Evolutionary conservation across 495 filamentous ascomycete species (phyloP), one percentile per base, ranked within the genome.

Genomic region (Penicillium canescens): DNA sequence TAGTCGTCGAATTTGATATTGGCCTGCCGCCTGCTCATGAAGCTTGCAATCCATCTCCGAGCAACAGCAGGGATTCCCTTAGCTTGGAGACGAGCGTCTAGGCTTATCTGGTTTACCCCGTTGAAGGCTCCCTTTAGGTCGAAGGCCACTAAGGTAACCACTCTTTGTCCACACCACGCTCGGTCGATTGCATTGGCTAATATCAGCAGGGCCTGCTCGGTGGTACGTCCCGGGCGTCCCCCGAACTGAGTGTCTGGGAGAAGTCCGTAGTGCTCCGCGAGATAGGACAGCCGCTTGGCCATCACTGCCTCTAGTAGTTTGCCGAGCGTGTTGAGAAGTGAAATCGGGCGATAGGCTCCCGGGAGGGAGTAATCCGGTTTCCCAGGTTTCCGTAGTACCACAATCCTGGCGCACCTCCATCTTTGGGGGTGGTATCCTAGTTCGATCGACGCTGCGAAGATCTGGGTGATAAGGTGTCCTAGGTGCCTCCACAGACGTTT

Each of bases 71-170:
- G 63, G 28, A 70, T 67, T 5, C 64, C 36, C 46, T 50, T 64
- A 0, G 52, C 51, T 18, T 42, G 50, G 4, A 67, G 47, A 6
- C 37, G 42, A 38, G 31, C 12, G 33, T 66, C 56, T 1, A 70
- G 64, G 50, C 52, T 67, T 1, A 20, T 37, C 34, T 55, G 24
- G 23, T 63, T 67, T 2, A 70, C 61, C 7, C 63, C 56, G 26
- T 70, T 66, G 42, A 70, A 70, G 28, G 62, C 67, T 3, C 64
- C 60, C 49, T 67, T 70, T 6, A 65, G 63, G 38, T 70, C 53
- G 38, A 70, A 69, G 28, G 53, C 46, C 2, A 70, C 24, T 1
- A 67, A 50, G 0, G 47, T 65, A 1, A 68, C 45, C 7, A 68
- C 56, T 36, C 45, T 55, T 3, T 39, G 31, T 58, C 39, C 34